Percentiles rank a stretch among this genome's conserved stretches.
Evolutionary conservation across 441 rosid genomes (phyloP).

Genomic region (Eutrema salsugineum): DNA sequence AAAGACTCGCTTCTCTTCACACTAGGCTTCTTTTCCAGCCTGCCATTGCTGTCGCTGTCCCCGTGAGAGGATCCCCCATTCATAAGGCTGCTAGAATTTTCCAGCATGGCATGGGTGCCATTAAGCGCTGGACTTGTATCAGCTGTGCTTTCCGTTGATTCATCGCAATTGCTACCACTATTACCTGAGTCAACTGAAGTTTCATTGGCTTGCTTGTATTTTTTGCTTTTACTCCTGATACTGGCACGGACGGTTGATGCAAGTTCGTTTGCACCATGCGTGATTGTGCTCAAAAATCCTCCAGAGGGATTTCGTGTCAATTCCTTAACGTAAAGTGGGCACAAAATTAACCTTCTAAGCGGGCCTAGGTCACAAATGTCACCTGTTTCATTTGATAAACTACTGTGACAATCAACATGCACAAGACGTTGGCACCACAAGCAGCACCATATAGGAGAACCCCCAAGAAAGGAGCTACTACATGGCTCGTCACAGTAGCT

Average conservation of each 20-base stretch:
- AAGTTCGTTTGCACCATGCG: conserved; percentile 94
- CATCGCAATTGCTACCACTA: conserved; percentile 49
- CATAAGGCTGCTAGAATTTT: conserved; percentile 44
- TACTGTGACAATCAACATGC: conserved; percentile 89
- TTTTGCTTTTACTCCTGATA: conserved; percentile 88
- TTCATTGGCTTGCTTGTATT: conserved; percentile 63
- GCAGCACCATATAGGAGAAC: conserved; percentile 99
- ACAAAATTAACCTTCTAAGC: conserved; percentile 74
- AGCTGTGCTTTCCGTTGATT: conserved; percentile 57
- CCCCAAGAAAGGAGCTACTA: conserved; percentile 88
- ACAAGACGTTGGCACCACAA: conserved; percentile 97
- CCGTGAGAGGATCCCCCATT: conserved; percentile 32
- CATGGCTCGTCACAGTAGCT: conserved; percentile 93
- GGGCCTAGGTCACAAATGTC: conserved; percentile 87
- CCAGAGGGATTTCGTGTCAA: conserved; percentile 51
- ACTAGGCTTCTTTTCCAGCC: conserved; percentile 47
- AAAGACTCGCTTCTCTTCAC: conserved; percentile 65
- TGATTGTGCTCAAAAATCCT: conserved; percentile 87
- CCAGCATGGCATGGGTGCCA: conserved; percentile 47
- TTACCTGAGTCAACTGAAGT: conserved; percentile 52
- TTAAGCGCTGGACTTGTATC: conserved; percentile 44
- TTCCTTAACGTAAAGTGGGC: conserved; percentile 85
- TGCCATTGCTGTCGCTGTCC: conserved; percentile 43
- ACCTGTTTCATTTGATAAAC: conserved; percentile 72
- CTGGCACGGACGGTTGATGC: conserved; percentile 94